phyloP scores from a whole-genome alignment of 345 rosid genomes.

The Durio zibethinus region DNA sequence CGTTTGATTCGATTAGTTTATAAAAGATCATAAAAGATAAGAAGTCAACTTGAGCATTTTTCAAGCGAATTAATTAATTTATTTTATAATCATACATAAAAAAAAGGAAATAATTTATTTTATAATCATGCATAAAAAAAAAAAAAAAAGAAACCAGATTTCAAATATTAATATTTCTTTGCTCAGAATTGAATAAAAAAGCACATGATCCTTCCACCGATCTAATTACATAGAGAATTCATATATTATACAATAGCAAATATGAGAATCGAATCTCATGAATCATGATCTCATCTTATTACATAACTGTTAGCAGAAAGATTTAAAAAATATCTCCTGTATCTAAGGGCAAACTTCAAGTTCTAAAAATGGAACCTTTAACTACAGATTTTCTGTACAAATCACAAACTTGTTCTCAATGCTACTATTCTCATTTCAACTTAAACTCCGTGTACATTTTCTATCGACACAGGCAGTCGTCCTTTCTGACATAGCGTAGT shows the following conservation, averaged over 20 bases:
- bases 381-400: conserved; percentile 5
- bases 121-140: not conserved
- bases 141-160: not conserved
- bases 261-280: not conserved
- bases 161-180: not conserved
- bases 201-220: not conserved
- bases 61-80: not conserved
- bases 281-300: conserved; percentile 4
- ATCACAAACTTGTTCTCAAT: not conserved
- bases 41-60: not conserved
- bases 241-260: not conserved
- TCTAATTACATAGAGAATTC: not conserved
- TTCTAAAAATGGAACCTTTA: not conserved
- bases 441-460: not conserved
- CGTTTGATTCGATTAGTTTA: not conserved
- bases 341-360: not conserved
- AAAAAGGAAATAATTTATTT: not conserved
- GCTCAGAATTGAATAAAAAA: not conserved
- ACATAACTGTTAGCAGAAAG: not conserved
- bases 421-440: conserved; percentile 1
- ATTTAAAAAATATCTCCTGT: not conserved
- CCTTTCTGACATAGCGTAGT: not conserved
- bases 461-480: not conserved
- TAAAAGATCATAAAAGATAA: not conserved
- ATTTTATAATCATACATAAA: not conserved